Evolutionary conservation across 225 moss, liverwort and hornwort species (phyloP).

Genomic region (Marchantia paleacea): DNA sequence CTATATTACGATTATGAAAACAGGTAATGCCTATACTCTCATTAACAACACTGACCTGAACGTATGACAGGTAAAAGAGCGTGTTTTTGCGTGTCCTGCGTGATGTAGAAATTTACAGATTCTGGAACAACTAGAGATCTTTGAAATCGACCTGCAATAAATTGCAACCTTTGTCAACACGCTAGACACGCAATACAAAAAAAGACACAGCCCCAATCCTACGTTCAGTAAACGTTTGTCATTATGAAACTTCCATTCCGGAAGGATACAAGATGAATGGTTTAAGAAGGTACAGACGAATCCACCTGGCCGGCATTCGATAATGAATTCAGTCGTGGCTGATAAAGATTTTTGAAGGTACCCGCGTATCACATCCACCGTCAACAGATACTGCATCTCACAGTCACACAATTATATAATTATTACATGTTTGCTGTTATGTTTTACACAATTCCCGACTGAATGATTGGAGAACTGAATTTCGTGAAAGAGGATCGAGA

Average conservation of each 20-base stretch:
- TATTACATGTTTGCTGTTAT: too few relatives aligned
- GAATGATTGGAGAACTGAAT: neutral
- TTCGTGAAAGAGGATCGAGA: neutral
- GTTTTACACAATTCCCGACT: neutral
- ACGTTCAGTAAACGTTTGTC: neutral
- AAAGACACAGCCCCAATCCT: neutral
- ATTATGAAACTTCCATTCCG: neutral
- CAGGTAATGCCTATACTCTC: neutral
- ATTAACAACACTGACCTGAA: constrained; percentile 47
- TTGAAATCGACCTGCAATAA: constrained; percentile 59
- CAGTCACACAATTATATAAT: constrained; percentile 21
- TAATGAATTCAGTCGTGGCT: constrained; percentile 79
- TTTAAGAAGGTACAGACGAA: too few relatives aligned
- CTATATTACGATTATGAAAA: too few relatives aligned
- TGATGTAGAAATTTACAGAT: constrained; percentile 83
- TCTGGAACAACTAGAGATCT: constrained; percentile 51
- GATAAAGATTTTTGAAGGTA: constrained; percentile 83
- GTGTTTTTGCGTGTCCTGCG: constrained; percentile 95
- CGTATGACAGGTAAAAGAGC: constrained; percentile 73
- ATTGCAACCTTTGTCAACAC: too few relatives aligned
- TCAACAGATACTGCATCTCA: constrained; percentile 74
- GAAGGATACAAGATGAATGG: neutral
- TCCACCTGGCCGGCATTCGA: constrained; percentile 82
- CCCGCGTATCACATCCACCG: constrained; percentile 81
- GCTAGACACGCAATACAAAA: neutral